These are phyloP conservation scores for Picea glauca DNA, from an alignment of 75 land plant genomes.

Conservation along the genomic window DNA sequence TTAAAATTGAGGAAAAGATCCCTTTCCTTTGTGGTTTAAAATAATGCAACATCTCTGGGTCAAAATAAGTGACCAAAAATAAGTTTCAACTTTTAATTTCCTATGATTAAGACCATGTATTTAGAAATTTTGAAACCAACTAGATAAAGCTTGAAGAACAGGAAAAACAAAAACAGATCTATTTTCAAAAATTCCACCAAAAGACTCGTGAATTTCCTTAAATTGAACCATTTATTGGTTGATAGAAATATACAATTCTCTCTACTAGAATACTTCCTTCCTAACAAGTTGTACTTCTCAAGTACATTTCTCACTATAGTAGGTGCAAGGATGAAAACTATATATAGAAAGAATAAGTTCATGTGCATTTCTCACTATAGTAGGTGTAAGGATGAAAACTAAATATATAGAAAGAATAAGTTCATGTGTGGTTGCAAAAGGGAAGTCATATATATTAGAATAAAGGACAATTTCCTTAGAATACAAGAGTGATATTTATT, in stretches of 20 bases:
- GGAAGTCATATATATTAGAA: neutral
- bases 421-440: neutral
- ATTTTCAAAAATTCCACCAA: neutral
- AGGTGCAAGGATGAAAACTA: neutral
- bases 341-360: neutral
- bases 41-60: neutral
- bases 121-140: neutral
- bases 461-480: neutral
- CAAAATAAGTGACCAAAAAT: neutral
- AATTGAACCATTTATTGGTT: neutral
- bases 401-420: neutral
- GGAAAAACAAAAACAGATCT: neutral
- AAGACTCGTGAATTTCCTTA: neutral
- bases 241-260: neutral
- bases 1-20: neutral
- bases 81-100: neutral
- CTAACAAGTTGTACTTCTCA: neutral
- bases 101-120: neutral
- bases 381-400: neutral
- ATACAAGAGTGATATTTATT: neutral
- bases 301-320: neutral
- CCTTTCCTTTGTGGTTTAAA: neutral
- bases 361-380: neutral
- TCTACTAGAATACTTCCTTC: neutral
- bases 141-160: neutral